phyloP scores from a whole-genome alignment of 106 monocot genomes.

The Acanthochlamys bracteata region DNA sequence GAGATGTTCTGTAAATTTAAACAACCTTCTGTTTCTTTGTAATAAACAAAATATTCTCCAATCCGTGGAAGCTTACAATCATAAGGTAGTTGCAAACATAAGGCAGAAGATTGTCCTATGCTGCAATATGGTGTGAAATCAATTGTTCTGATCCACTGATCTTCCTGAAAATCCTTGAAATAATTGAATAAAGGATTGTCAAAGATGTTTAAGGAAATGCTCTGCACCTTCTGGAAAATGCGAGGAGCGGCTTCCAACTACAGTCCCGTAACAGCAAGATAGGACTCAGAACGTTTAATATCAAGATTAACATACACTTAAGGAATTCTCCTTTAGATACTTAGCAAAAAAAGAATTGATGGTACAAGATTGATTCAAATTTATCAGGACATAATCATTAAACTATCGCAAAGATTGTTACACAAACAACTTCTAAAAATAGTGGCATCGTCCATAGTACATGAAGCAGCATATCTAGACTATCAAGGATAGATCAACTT shows the following conservation, averaged over 20 bases:
- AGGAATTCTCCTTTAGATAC: too few species aligned
- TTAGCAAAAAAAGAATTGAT: too few species aligned
- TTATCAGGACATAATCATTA: too few species aligned
- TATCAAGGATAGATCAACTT: too few species aligned
- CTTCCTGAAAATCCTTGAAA: conserved; percentile 49
- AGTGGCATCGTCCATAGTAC: too few species aligned
- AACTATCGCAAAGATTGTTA: too few species aligned
- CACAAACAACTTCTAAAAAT: too few species aligned
- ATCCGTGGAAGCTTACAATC: conserved; percentile 40
- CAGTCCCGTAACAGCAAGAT: not conserved
- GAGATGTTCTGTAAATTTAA: conserved; percentile 20
- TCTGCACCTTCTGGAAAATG: conserved; percentile 28
- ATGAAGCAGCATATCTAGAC: too few species aligned
- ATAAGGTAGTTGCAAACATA: conserved; percentile 62
- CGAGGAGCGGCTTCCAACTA: conserved; percentile 76
- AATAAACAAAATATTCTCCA: conserved; percentile 38
- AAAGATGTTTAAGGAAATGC: conserved; percentile 9
- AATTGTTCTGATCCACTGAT: conserved; percentile 76
- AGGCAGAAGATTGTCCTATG: conserved; percentile 71
- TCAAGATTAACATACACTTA: too few species aligned
- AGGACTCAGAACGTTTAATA: too few species aligned
- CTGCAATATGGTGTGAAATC: conserved; percentile 62
- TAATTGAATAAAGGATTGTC: conserved; percentile 38
- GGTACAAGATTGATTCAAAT: too few species aligned
- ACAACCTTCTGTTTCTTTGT: conserved; percentile 25